Base-by-base conservation (phyloP, 495 filamentous ascomycete species). In the Amorphotheca resinae region DNA sequence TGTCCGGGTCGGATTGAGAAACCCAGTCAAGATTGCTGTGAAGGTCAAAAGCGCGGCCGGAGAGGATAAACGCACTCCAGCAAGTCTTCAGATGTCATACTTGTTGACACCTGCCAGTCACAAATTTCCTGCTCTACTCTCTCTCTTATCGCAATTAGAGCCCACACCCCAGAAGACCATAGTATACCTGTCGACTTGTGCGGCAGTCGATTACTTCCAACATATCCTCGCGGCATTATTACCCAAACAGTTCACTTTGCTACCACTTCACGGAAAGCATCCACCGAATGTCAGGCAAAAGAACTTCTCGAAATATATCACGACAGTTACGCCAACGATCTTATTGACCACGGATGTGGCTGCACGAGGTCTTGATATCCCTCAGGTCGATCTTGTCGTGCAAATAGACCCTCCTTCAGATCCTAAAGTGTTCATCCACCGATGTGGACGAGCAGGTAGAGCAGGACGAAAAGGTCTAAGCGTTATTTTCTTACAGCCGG, bases 341-440 rank as follows among this genome's bases (percentile, higher is more conserved):
- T 79, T 98, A 32, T 68, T 98, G 1, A 96, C 86, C 5, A 88
- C 83, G 9, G 84, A 89, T 56, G 81, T 89, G 12, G 81, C 64
- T 2, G 83, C 87, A 18, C 73, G 87, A 37, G 88, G 88, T 22
- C 75, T 98, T 12, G 91, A 98, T 54, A 93, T 98, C 47, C 91
- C 93, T 1, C 80, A 85, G 44, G 87, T 95, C 25, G 93, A 98
- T 60, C 73, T 96, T 5, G 89, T 96, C 22, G 71, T 95, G 2
- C 89, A 96, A 58, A 68, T 95, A 38, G 91, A 98, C 54, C 81
- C 88, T 0, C 91, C 91, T 1, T 80, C 76, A 22, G 89, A 95
- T 56, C 86, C 91, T 0, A 95, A 95, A 60, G 84, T 80, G 28
- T 96, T 95, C 60, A 79, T 98, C 41, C 91, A 98, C 63, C 79